Evolutionary conservation across 2,329 filamentous ascomycete species (phyloP).

Genomic region (Pseudogymnoascus verrucosus): DNA sequence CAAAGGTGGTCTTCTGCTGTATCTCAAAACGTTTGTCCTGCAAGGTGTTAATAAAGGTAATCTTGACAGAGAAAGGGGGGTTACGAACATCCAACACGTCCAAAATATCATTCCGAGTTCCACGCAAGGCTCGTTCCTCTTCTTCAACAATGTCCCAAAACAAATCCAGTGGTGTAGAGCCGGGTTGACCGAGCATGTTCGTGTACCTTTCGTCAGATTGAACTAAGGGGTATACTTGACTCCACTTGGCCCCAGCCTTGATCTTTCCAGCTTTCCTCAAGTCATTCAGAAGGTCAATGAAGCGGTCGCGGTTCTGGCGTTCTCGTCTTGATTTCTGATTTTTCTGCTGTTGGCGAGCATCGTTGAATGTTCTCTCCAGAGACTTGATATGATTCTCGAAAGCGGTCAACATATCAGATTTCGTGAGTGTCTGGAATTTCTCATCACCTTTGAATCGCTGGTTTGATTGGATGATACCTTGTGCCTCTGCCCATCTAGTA

Average conservation of each 20-base stretch:
- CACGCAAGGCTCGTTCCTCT: constrained; percentile 79
- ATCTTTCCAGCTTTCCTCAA: constrained; percentile 71
- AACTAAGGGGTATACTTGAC: constrained; percentile 65
- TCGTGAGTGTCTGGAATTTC: constrained; percentile 77
- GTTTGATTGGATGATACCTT: constrained; percentile 70
- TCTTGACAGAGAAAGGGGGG: not conserved
- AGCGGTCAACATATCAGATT: constrained; percentile 81
- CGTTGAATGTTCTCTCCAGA: constrained; percentile 85
- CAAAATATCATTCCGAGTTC: constrained; percentile 71
- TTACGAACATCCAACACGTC: constrained; percentile 76
- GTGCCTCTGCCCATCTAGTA: constrained; percentile 88
- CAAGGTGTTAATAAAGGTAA: constrained; percentile 30
- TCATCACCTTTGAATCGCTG: constrained; percentile 70
- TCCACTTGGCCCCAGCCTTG: constrained; percentile 87
- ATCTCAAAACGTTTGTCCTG: constrained; percentile 90
- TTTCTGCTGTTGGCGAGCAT: constrained; percentile 81
- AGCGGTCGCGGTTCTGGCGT: constrained; percentile 78
- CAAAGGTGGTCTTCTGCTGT: constrained; percentile 74
- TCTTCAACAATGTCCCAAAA: constrained; percentile 97
- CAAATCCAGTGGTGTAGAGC: constrained; percentile 79
- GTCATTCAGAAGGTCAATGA: constrained; percentile 65
- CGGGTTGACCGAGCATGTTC: constrained; percentile 73
- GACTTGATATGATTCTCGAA: constrained; percentile 95
- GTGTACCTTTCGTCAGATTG: constrained; percentile 75
- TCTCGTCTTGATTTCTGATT: constrained; percentile 71